Percentiles rank a stretch among this genome's conserved stretches.
Conservation (phyloP, 148 eudicot genomes). For the Nyssa sinensis region DNA sequence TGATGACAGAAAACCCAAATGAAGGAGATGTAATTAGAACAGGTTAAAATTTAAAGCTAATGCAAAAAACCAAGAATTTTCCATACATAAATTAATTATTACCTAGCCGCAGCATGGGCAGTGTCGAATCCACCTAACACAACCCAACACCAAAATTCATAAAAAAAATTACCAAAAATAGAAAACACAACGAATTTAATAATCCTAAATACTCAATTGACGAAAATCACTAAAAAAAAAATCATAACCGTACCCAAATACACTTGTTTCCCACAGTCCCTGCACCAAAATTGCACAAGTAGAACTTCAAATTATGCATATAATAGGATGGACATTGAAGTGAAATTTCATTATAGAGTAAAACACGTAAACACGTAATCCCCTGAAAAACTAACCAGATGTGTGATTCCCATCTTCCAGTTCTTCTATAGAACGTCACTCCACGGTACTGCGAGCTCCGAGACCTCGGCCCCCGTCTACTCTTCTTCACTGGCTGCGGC, state of each 20-base stretch:
- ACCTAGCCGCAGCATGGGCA: slow-evolving; percentile 48
- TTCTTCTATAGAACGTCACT: slow-evolving; percentile 65
- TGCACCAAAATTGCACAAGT: slow-evolving; percentile 25
- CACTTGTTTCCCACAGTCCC: slow-evolving; percentile 97
- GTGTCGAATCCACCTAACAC: slow-evolving; percentile 90
- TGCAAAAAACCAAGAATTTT: not conserved
- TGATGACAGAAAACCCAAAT: slow-evolving; percentile 21
- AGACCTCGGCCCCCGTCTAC: slow-evolving; percentile 70
- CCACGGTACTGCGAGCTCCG: slow-evolving; percentile 73
- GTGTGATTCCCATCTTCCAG: slow-evolving; percentile 81
- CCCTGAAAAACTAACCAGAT: slow-evolving; percentile 33
- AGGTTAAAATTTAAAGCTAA: not conserved
- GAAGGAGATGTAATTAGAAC: not conserved
- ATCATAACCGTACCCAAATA: slow-evolving; percentile 65
- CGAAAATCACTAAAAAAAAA: not conserved
- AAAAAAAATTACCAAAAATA: slow-evolving; percentile 6
- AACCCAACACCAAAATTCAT: slow-evolving; percentile 13
- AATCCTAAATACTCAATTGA: not conserved
- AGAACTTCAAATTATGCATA: not conserved
- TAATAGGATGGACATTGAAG: not conserved
- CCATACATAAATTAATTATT: not conserved
- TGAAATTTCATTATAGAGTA: not conserved
- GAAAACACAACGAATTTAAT: not conserved
- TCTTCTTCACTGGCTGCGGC: slow-evolving; percentile 46
- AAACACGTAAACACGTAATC: not conserved